Evolutionary conservation across 2,329 filamentous ascomycete species (phyloP), one percentile per base, ranked within the genome.

Genomic region (Penicillium sp.): DNA sequence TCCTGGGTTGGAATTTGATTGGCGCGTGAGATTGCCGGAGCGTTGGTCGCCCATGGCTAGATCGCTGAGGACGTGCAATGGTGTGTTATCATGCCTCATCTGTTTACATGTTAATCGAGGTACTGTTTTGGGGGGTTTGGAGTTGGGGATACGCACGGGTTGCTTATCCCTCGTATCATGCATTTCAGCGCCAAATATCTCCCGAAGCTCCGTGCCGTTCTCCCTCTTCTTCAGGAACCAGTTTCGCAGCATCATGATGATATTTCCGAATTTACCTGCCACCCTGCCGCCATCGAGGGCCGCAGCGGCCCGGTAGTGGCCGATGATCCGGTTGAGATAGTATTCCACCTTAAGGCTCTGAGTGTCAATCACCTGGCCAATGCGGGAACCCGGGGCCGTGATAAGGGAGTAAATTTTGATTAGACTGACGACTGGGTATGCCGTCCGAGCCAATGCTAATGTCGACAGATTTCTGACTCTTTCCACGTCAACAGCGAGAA

Each of bases 401-500:
- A 88, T 85, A 9, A 87, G 85, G 50, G 89, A 87, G 73, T 88
- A 88, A 60, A 92, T 83, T 72, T 91, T 92, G 70, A 91, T 88
- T 37, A 92, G 78, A 31, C 90, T 85, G 21, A 92, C 87, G 2
- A 88, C 82, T 6, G 86, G 86, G 68, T 91, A 91, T 11, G 88
- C 85, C 19, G 91, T 85, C 27, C 89, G 85, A 16, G 90, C 88
- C 65, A 90, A 87, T 70, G 85, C 85, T 67, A 89, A 87, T 3
- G 89, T 87, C 19, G 90, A 89, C 10, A 92, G 71, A 54, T 82
- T 87, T 53, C 87, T 85, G 42, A 91, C 78, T 42, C 78, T 80
- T 4, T 77, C 71, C 14, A 85, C 72, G 49, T 88, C 83, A 72
- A 92, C 84, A 39, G 76, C 76, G 3, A 88, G 72, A 55, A 92